Evolutionary conservation across 225 moss, liverwort and hornwort species (phyloP).

Genomic region (Marchantia polymorpha): DNA sequence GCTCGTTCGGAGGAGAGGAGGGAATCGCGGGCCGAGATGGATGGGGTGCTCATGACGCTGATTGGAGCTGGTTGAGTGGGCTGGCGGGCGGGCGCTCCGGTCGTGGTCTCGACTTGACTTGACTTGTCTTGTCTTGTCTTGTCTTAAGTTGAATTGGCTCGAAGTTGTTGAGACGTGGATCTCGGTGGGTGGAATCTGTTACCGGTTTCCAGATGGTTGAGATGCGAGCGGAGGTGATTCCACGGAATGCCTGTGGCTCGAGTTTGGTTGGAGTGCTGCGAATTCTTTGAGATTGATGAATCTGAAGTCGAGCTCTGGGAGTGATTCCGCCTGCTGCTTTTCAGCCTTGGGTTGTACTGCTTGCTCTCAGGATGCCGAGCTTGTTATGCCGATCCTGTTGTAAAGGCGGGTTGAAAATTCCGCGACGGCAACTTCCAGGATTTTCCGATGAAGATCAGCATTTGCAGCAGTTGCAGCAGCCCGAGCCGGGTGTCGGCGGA

Average conservation of each 20-base stretch:
- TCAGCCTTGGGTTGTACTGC: background rate
- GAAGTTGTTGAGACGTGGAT: background rate
- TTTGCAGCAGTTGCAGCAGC: too few relatives aligned
- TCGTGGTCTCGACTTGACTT: too few relatives aligned
- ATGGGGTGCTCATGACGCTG: too few relatives aligned
- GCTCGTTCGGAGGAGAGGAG: too few relatives aligned
- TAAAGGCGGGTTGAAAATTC: background rate
- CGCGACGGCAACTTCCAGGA: background rate
- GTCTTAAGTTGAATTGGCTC: background rate
- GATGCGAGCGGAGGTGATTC: background rate
- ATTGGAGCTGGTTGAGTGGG: background rate
- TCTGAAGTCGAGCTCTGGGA: background rate
- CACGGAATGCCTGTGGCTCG: too few relatives aligned
- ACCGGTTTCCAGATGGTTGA: background rate
- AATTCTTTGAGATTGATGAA: background rate
- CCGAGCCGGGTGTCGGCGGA: background rate
- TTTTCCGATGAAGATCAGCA: background rate
- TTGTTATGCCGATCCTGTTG: background rate
- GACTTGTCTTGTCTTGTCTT: background rate
- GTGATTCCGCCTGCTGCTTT: background rate
- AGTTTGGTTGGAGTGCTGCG: background rate
- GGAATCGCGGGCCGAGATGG: too few relatives aligned
- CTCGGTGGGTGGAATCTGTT: background rate
- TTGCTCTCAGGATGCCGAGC: too few relatives aligned
- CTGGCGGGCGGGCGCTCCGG: background rate